These are phyloP conservation scores for Amanita fuliginea DNA, from an alignment of 768 basidiomycete genomes.

Conservation along the genomic window DNA sequence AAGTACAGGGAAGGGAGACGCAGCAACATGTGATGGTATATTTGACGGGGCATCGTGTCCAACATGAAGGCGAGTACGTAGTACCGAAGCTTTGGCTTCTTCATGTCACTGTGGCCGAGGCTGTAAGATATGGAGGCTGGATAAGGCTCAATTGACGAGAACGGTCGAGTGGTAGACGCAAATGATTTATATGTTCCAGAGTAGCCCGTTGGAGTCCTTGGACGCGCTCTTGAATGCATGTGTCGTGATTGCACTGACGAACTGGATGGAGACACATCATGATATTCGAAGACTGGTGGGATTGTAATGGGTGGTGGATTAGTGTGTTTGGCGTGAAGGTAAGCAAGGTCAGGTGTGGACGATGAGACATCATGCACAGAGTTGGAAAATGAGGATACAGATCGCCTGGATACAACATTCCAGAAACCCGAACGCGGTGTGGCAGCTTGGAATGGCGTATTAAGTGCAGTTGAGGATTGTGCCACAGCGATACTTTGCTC, in stretches of 20 bases:
- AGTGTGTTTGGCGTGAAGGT: not conserved
- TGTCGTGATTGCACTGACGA: not conserved
- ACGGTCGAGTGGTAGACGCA: not conserved
- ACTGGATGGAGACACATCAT: not conserved
- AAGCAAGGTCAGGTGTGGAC: not conserved
- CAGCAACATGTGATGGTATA: conserved; percentile 31
- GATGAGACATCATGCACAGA: too few relatives aligned
- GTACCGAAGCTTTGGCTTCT: not conserved
- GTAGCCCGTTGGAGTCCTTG: not conserved
- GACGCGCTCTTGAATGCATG: too few relatives aligned
- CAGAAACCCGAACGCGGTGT: too few relatives aligned
- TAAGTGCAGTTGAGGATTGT: too few relatives aligned
- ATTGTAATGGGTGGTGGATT: not conserved
- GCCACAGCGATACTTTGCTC: too few relatives aligned
- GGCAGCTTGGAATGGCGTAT: too few relatives aligned
- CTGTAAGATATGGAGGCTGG: not conserved
- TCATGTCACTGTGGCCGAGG: not conserved
- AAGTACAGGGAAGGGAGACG: conserved; percentile 57
- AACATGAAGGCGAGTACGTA: conserved; percentile 14
- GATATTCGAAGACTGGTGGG: not conserved
- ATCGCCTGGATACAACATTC: too few relatives aligned
- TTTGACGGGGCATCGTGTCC: conserved; percentile 18
- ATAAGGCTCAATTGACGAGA: not conserved
- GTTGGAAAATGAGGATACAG: too few relatives aligned
- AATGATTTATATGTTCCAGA: not conserved